Evolutionary conservation across 192 early-diverging fungal genomes (phyloP), one percentile per base, ranked within the genome.

Genomic region (Coemansia aciculifera): DNA sequence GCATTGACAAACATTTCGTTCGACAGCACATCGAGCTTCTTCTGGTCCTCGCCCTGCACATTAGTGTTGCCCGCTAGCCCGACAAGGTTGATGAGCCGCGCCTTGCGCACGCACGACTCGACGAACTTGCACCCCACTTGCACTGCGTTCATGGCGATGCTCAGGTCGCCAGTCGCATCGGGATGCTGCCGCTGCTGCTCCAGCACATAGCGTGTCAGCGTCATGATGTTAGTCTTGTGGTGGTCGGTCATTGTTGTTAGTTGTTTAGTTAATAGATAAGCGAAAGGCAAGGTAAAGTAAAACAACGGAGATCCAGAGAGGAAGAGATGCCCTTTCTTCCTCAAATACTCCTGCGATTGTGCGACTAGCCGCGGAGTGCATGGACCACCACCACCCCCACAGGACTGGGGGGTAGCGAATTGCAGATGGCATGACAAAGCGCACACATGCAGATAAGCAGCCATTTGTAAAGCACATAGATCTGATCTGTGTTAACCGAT

Each of bases 1-100:
- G 96, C 87, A 82, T 99, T 97, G 79, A 93, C 89, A 88, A 99
- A 96, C 85, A 99, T 99, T 71, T 99, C 94, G 82, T 99, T 99
- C 56, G 94, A 92, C 63, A 99, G 86, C 29, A 97, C 91, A 74
- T 99, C 97, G 38, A 99, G 87, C 84, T 99, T 99, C 86, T 99
- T 95, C 75, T 92, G 90, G 68, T 94, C 93, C 78, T 99, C 95
- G 60, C 90, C 90, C 79, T 96, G 94, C 39, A 99, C 88, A 79
- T 99, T 99, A 12, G 88, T 88, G 69, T 85, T 83, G 51, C 93
- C 94, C 3, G 95, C 91, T 8, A 95, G 85, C 51, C 96, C 96
- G 36, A 94, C 89, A 92, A 99, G 89, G 86, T 96, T 95, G 74
- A 99, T 86, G 21, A 99, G 88, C 67, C 95, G 91, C 57, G 97